Evolutionary conservation across 2,329 filamentous ascomycete genomes (phyloP), one percentile per base, ranked within the genome.

Genomic region (Fusarium temperatum): DNA sequence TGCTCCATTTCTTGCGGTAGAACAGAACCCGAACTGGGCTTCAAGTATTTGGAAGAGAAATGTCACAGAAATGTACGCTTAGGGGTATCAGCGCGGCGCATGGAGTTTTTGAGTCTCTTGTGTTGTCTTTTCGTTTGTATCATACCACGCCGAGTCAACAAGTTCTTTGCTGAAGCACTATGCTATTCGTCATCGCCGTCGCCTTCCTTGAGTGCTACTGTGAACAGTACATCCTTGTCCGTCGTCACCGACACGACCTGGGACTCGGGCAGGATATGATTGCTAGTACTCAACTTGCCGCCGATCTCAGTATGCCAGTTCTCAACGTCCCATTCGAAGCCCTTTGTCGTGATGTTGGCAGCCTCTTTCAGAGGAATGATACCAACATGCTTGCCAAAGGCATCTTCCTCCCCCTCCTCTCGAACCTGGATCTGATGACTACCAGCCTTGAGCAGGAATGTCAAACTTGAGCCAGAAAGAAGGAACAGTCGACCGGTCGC

Each of bases 281-380:
- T 96, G 82, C 93, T 96, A 65, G 94, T 96, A 80, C 93, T 95
- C 67, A 96, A 79, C 74, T 88, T 87, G 1, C 90, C 91, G 13
- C 93, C 93, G 80, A 96, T 93, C 77, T 89, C 86, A 2, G 93
- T 98, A 74, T 88, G 84, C 95, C 96, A 98, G 68, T 94, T 86
- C 67, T 87, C 80, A 3, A 99, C 93, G 82, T 99, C 95, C 96
- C 96, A 99, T 80, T 97, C 92, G 26, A 98, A 85, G 0, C 96
- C 96, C 20, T 86, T 84, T 0, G 94, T 97, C 13, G 90, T 92
- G 76, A 99, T 94, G n/a, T 87, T 82, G 53, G 93, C 92, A 7
- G 91, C 89, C n/a, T 92, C 93, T 63, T 91, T 92, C 28, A 98
- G 84, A 1, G 96, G 96, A 44, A 99, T 86, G 72, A 99, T 93